Evolutionary conservation across 2,329 filamentous ascomycete genomes (phyloP), one percentile per base, ranked within the genome.

Genomic region (Calonectria multiphialidica): DNA sequence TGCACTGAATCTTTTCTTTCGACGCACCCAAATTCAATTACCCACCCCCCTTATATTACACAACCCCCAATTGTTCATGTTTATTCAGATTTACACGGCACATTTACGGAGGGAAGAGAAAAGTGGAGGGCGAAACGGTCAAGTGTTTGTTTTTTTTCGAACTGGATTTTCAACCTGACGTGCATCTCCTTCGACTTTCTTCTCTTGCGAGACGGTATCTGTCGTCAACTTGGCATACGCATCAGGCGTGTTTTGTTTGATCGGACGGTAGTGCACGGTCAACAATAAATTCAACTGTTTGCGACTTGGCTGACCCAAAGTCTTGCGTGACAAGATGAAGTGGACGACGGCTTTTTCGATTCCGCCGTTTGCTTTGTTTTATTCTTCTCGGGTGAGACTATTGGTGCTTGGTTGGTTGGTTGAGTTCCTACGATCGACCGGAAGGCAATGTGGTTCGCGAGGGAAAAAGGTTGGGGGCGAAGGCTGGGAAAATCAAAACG

Each of bases 1-100:
- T 71, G 74, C 73, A 69, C 76, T 72, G 66, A 73, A 75, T 70
- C 67, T 61, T 33, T 53, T 42, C 55, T 62, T 37, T 63, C 61
- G 45, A 44, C 63, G 42, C 66, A 71, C 57, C 45, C 68, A 50
- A 71, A 62, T 66, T 59, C 68, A 55, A 55, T 57, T 49, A 44
- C 53, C 53, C 50, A 45, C 63, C 61, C 65, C n/a, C n/a, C n/a
- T n/a, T 33, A 55, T 30, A 55, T 55, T 65, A 57, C 42, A 16
- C 35, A 16, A 42, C 53, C 25, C 25, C 68, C 49, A 47, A 68
- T 30, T 59, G 65, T 73, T 69, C 65, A 73, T 66, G 65, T 68
- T 62, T 35, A 25, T 45, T 33, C 49, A 68, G 53, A 73, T 59
- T 49, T 68, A 55, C 64, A 55, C 63, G 68, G 64, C 63, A 68